Evolutionary conservation across 78 protist species (phyloP).

Genomic region (Planoprotostelium fungivorum): DNA sequence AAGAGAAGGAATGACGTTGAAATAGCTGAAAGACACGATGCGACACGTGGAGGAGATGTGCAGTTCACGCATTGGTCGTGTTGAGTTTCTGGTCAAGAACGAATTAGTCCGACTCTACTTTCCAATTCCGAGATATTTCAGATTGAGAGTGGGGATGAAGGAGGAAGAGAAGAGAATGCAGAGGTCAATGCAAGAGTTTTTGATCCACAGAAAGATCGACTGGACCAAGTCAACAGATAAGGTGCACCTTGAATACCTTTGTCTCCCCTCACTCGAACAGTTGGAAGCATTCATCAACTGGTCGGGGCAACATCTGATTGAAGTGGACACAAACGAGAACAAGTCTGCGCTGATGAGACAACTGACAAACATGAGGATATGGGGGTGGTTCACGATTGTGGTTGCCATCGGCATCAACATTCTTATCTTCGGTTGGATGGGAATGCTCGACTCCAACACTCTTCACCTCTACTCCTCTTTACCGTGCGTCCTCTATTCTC

Average conservation of each 20-base stretch:
- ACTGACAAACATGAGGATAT: conserved; percentile 13
- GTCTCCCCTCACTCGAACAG: not conserved
- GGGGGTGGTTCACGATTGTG: conserved; percentile 15
- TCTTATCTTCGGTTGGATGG: not conserved
- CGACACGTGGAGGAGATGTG: conserved; percentile 56
- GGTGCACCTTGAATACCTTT: not conserved
- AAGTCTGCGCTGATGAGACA: not conserved
- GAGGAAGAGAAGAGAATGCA: conserved; percentile 43
- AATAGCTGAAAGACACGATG: not conserved
- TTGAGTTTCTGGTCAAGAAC: conserved; percentile 31
- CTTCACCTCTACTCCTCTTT: not conserved
- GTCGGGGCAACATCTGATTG: conserved; percentile 47
- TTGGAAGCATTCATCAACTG: conserved; percentile 45
- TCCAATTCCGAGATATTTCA: conserved; percentile 36
- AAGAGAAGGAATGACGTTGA: not conserved
- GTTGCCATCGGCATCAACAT: conserved; percentile 38
- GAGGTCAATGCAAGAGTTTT: conserved; percentile 35
- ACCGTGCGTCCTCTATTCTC: too few relatives aligned
- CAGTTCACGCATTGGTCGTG: conserved; percentile 49
- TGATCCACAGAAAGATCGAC: conserved; percentile 21
- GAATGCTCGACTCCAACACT: not conserved
- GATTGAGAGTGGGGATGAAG: conserved; percentile 9
- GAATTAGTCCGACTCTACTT: conserved; percentile 50
- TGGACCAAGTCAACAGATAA: conserved; percentile 56
- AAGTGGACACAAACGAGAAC: conserved; percentile 3